Evolutionary conservation across 140 eudicot genomes (phyloP).

Genomic region (Oenanthe javanica): DNA sequence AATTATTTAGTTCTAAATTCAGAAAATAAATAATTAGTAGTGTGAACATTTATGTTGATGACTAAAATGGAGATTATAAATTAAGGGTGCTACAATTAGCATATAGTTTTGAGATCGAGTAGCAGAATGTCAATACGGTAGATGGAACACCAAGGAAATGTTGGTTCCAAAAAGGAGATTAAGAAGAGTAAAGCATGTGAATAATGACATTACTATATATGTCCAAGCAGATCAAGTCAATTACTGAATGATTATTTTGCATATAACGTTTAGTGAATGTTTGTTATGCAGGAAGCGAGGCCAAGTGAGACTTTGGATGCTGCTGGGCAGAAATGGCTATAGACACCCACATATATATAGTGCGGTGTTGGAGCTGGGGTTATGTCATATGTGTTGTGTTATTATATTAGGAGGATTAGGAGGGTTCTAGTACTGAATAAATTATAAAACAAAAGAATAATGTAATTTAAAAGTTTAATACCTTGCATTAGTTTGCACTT

Average conservation of each 20-base stretch:
- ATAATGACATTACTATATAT: neutral
- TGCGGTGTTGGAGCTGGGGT: too few species aligned
- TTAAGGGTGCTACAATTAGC: neutral
- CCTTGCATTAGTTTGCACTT: conserved; percentile 2
- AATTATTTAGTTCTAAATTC: neutral
- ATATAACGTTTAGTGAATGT: conserved; percentile 2
- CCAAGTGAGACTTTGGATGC: conserved; percentile 11
- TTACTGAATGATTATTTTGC: neutral
- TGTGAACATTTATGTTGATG: neutral
- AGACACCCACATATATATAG: too few species aligned
- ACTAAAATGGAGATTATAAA: neutral
- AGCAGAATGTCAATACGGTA: conserved; percentile 1
- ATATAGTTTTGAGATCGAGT: too few species aligned
- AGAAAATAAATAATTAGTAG: neutral
- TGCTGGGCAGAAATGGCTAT: neutral
- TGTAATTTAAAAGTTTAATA: neutral
- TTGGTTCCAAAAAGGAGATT: neutral
- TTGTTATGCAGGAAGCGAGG: conserved; percentile 1
- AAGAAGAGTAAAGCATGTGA: neutral
- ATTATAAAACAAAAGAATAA: neutral
- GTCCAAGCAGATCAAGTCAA: neutral
- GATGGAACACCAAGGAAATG: conserved; percentile 1
- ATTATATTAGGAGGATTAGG: too few species aligned
- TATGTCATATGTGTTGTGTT: too few species aligned
- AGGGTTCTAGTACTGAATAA: neutral